These are phyloP conservation scores for Aspergillus sp. DNA, from an alignment of 2,329 filamentous ascomycete species.

Conservation along the genomic window DNA sequence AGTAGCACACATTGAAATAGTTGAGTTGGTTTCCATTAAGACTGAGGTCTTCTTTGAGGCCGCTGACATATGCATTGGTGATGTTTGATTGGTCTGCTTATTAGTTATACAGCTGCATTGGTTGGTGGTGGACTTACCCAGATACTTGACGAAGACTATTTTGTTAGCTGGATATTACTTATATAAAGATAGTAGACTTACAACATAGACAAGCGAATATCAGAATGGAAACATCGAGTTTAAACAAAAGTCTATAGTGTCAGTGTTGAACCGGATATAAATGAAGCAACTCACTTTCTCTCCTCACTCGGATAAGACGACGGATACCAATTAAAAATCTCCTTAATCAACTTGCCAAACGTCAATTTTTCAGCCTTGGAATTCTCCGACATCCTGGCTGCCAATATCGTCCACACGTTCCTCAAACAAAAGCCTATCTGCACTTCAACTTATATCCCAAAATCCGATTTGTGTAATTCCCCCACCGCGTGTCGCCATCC, in stretches of 20 bases:
- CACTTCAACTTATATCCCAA: background rate
- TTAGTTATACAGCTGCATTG: background rate
- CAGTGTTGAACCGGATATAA: background rate
- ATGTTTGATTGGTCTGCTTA: slow-evolving; percentile 25
- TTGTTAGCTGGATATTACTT: slow-evolving; percentile 3
- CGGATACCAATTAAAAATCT: slow-evolving; percentile 31
- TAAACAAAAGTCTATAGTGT: slow-evolving; percentile 21
- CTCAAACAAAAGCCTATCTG: background rate
- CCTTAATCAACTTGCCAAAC: slow-evolving; percentile 18
- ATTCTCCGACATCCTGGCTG: slow-evolving; percentile 12
- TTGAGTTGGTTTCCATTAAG: slow-evolving; percentile 27
- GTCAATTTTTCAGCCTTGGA: slow-evolving; percentile 3
- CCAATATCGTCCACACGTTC: too few species aligned
- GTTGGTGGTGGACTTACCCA: slow-evolving; percentile 11
- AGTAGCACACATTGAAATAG: slow-evolving; percentile 28
- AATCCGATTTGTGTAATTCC: slow-evolving; percentile 8
- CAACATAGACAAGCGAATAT: slow-evolving; percentile 28
- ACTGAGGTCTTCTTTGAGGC: slow-evolving; percentile 26
- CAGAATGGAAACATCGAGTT: slow-evolving; percentile 27
- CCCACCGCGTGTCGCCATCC: slow-evolving; percentile 14
- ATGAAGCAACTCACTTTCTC: slow-evolving; percentile 13
- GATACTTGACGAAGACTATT: slow-evolving; percentile 21
- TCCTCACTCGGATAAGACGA: slow-evolving; percentile 24
- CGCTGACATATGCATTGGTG: slow-evolving; percentile 30
- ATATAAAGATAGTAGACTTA: slow-evolving; percentile 6